These are phyloP conservation scores for Penicillium flavigenum DNA, from an alignment of 495 filamentous ascomycete species.

Conservation along the genomic window DNA sequence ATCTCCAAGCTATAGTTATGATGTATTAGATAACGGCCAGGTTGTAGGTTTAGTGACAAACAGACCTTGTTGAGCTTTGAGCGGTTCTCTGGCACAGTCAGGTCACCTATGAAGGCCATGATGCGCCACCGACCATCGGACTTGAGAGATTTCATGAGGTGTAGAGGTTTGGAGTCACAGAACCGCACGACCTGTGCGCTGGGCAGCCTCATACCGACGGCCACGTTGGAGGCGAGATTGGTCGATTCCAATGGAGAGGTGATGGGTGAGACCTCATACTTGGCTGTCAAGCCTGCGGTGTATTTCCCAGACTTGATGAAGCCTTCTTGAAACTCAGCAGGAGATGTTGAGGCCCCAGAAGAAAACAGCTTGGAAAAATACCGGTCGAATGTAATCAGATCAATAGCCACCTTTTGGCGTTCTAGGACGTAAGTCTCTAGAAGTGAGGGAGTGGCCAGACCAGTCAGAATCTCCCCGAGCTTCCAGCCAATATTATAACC, in stretches of 20 bases:
- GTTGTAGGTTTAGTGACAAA: background rate
- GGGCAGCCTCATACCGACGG: conserved; percentile 57
- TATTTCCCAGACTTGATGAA: conserved; percentile 63
- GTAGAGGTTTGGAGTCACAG: conserved; percentile 58
- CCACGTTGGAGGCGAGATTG: conserved; percentile 46
- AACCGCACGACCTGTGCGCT: conserved; percentile 60
- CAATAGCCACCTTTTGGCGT: conserved; percentile 63
- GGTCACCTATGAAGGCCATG: conserved; percentile 55
- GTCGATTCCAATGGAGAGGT: conserved; percentile 34
- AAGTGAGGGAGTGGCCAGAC: conserved; percentile 53
- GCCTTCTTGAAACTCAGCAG: conserved; percentile 52
- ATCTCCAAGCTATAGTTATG: conserved; percentile 36
- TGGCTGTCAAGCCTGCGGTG: conserved; percentile 61
- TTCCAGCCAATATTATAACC: conserved; percentile 78
- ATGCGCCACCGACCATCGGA: conserved; percentile 64
- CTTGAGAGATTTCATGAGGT: conserved; percentile 47
- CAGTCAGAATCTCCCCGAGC: conserved; percentile 61
- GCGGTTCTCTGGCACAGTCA: conserved; percentile 40
- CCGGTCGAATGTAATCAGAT: conserved; percentile 73
- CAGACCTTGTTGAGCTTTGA: conserved; percentile 46
- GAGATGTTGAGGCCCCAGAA: conserved; percentile 34
- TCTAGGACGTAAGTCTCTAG: conserved; percentile 70
- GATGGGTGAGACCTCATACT: conserved; percentile 54
- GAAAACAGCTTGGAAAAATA: conserved; percentile 64
- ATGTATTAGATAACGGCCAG: background rate